Conservation (phyloP, 306 rosid genomes). For the Cicer cuneatum region DNA sequence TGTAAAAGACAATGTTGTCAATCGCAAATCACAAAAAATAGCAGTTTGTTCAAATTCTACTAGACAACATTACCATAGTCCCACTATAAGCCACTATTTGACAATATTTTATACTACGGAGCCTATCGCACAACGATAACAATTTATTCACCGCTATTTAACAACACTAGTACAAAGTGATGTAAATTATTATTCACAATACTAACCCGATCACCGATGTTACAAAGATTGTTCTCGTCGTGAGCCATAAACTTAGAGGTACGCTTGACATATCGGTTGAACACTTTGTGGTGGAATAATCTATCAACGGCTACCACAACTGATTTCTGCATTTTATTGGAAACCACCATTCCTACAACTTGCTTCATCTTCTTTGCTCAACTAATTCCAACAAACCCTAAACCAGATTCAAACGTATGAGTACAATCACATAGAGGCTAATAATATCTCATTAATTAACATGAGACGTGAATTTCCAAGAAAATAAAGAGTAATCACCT, state of each 20-base stretch:
- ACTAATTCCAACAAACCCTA: slow-evolving; percentile 33
- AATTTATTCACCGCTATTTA: background rate
- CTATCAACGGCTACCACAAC: slow-evolving; percentile 93
- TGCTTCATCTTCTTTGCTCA: slow-evolving; percentile 66
- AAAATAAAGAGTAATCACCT: no score
- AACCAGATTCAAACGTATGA: slow-evolving; percentile 28
- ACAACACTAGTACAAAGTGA: background rate
- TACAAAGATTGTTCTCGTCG: slow-evolving; percentile 68
- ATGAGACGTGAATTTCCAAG: no score
- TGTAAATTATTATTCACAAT: slow-evolving; percentile 12
- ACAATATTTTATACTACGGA: background rate
- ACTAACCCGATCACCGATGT: slow-evolving; percentile 77
- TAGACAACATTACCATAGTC: background rate
- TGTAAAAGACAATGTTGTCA: background rate
- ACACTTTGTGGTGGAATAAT: slow-evolving; percentile 67
- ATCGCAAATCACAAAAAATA: background rate
- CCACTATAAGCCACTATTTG: background rate
- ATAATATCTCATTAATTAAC: no score
- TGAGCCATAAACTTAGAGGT: slow-evolving; percentile 98
- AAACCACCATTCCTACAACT: slow-evolving; percentile 86
- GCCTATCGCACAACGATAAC: background rate
- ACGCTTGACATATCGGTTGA: slow-evolving; percentile 79
- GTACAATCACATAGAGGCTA: background rate
- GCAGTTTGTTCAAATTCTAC: background rate
- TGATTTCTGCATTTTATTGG: slow-evolving; percentile 96